Evolutionary conservation across 805 yeast species (phyloP).

Genomic region (Wickerhamiella musiphila): DNA sequence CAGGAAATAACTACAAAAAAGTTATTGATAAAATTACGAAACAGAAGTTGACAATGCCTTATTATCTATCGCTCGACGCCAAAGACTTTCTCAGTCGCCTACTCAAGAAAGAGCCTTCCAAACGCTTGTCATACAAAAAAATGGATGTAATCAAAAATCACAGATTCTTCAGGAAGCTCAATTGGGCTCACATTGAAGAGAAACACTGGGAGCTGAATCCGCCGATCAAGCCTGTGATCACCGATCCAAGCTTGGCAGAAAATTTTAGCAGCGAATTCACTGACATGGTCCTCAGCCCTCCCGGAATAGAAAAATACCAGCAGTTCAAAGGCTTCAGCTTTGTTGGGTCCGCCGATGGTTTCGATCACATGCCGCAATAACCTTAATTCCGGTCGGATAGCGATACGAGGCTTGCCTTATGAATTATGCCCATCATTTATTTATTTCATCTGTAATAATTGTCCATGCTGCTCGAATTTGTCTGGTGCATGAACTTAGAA

Average conservation of each 20-base stretch:
- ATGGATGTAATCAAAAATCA: conserved; percentile 41
- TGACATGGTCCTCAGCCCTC: conserved; percentile 30
- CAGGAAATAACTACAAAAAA: conserved; percentile 61
- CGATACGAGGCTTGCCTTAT: too few species aligned
- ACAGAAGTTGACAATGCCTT: conserved; percentile 49
- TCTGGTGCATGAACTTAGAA: too few species aligned
- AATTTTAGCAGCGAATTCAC: conserved; percentile 74
- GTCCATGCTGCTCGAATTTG: too few species aligned
- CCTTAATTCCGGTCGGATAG: too few species aligned
- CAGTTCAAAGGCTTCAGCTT: conserved; percentile 16
- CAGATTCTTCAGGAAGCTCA: conserved; percentile 56
- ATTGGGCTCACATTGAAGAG: conserved; percentile 43
- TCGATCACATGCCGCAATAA: too few species aligned
- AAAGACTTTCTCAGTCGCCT: conserved; percentile 53
- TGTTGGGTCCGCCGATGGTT: conserved; percentile 12
- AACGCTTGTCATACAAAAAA: conserved; percentile 43
- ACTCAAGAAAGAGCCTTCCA: conserved; percentile 49
- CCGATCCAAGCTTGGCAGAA: conserved; percentile 70
- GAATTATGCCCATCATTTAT: too few species aligned
- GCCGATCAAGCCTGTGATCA: conserved; percentile 68
- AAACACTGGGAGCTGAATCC: conserved; percentile 38
- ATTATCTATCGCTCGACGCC: conserved; percentile 61
- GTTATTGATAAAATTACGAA: conserved; percentile 60
- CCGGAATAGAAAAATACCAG: conserved; percentile 5
- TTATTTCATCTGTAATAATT: too few species aligned